Conservation (phyloP, 345 rosid species). For the Corymbia maculata region DNA sequence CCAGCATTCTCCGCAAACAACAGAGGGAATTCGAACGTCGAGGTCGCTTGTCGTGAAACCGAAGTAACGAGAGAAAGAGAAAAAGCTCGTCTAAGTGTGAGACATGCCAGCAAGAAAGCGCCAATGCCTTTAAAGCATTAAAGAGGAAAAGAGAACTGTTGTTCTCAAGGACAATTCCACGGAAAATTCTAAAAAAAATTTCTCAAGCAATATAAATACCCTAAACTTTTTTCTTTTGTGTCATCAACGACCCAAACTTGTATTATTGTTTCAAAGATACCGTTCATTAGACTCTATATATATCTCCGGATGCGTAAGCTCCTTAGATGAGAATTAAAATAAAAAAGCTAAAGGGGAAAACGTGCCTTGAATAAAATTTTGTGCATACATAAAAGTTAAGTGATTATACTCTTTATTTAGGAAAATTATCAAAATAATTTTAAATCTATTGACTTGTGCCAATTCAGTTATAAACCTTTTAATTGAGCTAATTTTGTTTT, state of each 20-base stretch:
- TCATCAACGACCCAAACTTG: not conserved
- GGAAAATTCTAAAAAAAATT: not conserved
- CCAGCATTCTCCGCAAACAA: not conserved
- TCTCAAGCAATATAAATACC: not conserved
- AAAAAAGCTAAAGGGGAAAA: not conserved
- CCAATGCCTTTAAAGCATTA: not conserved
- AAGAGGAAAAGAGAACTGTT: not conserved
- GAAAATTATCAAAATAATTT: not conserved
- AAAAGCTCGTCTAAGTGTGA: not conserved
- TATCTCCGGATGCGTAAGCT: not conserved
- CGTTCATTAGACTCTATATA: not conserved
- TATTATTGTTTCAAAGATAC: not conserved
- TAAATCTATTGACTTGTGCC: accelerated
- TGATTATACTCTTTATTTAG: not conserved
- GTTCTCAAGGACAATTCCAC: not conserved
- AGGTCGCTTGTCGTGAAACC: not conserved
- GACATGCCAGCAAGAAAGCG: not conserved
- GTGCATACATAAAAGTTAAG: not conserved
- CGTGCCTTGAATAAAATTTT: not conserved
- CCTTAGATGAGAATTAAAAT: not conserved
- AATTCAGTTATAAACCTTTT: accelerated
- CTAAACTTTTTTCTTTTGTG: not conserved
- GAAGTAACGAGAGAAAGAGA: not conserved
- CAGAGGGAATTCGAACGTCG: not conserved
- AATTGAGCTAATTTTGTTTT: not conserved